Evolutionary conservation across 1,139 yeast genomes (phyloP).

Genomic region (Sugiyamaella grinbergsii): DNA sequence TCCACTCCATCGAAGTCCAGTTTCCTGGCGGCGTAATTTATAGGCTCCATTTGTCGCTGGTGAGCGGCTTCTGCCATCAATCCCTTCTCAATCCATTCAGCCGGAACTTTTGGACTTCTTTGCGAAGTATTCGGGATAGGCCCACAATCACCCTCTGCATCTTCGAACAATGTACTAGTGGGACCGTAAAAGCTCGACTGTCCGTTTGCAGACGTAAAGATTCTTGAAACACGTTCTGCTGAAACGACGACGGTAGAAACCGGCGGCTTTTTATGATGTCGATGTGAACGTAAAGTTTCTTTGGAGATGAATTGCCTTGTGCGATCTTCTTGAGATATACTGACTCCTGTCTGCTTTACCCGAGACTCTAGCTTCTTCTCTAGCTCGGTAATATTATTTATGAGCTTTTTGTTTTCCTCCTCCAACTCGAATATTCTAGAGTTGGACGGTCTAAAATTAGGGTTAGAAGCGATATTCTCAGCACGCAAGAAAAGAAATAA

Average conservation of each 20-base stretch:
- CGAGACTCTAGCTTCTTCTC: neutral
- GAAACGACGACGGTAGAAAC: neutral
- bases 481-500: neutral
- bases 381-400: neutral
- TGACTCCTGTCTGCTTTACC: neutral
- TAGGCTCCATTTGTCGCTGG: constrained; percentile 18
- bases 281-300: no score
- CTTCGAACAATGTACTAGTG: constrained; percentile 16
- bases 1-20: constrained; percentile 22
- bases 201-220: constrained; percentile 18
- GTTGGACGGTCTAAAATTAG: constrained; percentile 10
- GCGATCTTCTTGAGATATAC: no score
- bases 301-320: no score
- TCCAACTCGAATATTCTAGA: constrained; percentile 12
- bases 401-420: constrained; percentile 7
- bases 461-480: neutral
- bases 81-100: constrained; percentile 15
- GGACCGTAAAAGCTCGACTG: constrained; percentile 19
- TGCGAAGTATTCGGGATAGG: neutral
- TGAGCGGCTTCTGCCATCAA: constrained; percentile 18
- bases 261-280: neutral
- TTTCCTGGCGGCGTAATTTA: constrained; percentile 7
- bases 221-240: constrained; percentile 1
- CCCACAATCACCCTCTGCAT: constrained; percentile 11
- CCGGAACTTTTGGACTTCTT: constrained; percentile 2